These are phyloP conservation scores for Triangularia verruculosa DNA, from an alignment of 2,329 filamentous ascomycete species.

Conservation along the genomic window DNA sequence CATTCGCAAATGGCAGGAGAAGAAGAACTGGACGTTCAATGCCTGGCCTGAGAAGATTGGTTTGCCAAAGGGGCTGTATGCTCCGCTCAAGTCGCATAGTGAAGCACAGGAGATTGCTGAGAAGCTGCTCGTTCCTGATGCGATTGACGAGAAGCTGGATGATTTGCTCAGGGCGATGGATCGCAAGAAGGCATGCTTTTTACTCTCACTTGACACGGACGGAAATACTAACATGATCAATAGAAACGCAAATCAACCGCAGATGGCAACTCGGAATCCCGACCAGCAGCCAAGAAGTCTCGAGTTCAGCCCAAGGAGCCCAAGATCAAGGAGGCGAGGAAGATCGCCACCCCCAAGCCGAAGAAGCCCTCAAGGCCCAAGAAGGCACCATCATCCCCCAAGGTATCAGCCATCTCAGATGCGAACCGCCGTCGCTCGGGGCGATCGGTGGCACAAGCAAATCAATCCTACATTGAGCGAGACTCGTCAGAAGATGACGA, in stretches of 20 bases:
- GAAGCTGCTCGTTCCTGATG: slow-evolving; percentile 78
- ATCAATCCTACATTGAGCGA: slow-evolving; percentile 53
- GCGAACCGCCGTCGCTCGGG: slow-evolving; percentile 55
- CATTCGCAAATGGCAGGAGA: slow-evolving; percentile 81
- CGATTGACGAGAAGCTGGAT: slow-evolving; percentile 73
- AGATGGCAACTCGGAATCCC: slow-evolving; percentile 48
- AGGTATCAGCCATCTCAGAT: slow-evolving; percentile 32
- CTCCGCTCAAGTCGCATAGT: slow-evolving; percentile 69
- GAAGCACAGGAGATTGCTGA: slow-evolving; percentile 81
- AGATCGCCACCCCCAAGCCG: slow-evolving; percentile 32
- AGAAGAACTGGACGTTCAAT: slow-evolving; percentile 81
- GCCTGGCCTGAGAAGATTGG: slow-evolving; percentile 78
- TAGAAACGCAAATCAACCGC: slow-evolving; percentile 55
- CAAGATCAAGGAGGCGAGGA: slow-evolving; percentile 29
- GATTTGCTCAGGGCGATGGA: slow-evolving; percentile 63
- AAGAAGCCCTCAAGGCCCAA: slow-evolving; percentile 34
- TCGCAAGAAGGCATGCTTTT: slow-evolving; percentile 61
- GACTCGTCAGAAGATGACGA: slow-evolving; percentile 58
- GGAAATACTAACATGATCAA: neutral
- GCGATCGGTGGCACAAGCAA: slow-evolving; percentile 45
- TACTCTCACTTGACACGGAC: neutral
- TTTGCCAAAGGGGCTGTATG: slow-evolving; percentile 76
- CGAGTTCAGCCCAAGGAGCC: slow-evolving; percentile 35
- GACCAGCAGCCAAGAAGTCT: slow-evolving; percentile 41
- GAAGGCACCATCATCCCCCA: slow-evolving; percentile 30